These are phyloP conservation scores for Daldinia sp. DNA, from an alignment of 2,329 filamentous ascomycete genomes.

Conservation along the genomic window DNA sequence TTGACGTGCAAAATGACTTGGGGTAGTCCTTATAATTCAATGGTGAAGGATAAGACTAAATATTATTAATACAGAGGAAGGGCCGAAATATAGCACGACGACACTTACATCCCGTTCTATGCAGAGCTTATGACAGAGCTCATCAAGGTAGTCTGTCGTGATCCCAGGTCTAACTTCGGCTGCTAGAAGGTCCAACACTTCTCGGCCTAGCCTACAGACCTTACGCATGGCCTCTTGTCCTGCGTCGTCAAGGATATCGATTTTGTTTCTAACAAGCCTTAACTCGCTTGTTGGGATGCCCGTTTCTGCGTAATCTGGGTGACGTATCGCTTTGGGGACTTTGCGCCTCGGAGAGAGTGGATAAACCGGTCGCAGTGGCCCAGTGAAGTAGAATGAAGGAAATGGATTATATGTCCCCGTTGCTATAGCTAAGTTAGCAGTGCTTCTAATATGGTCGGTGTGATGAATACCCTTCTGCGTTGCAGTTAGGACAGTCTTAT, in stretches of 20 bases:
- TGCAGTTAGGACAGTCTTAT: not conserved
- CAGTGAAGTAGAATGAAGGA: constrained; percentile 7
- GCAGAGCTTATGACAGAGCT: constrained; percentile 1
- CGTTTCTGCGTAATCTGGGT: constrained; percentile 1
- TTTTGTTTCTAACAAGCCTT: not conserved
- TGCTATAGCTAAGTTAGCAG: not conserved
- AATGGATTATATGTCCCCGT: constrained; percentile 7
- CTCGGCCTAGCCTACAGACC: constrained; percentile 5
- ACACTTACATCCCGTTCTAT: not conserved
- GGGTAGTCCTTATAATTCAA: constrained; percentile 8
- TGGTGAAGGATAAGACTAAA: constrained; percentile 1
- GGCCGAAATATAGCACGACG: no score
- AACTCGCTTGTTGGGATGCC: constrained; percentile 3
- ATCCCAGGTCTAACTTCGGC: constrained; percentile 4
- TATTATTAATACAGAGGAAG: not conserved
- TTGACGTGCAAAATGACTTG: constrained; percentile 5
- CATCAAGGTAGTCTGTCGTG: constrained; percentile 1
- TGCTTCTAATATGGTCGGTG: not conserved
- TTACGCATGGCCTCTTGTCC: constrained; percentile 8
- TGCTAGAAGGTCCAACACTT: not conserved
- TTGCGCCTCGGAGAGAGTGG: constrained; percentile 3
- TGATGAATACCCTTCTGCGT: not conserved
- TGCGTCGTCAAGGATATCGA: not conserved
- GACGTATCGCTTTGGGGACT: constrained; percentile 1
- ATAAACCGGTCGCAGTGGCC: not conserved